A percentile compares a stretch with the other conserved stretches of the same genome.
phyloP scores from a whole-genome alignment of 306 rosid species.

The Malus sylvestris region DNA sequence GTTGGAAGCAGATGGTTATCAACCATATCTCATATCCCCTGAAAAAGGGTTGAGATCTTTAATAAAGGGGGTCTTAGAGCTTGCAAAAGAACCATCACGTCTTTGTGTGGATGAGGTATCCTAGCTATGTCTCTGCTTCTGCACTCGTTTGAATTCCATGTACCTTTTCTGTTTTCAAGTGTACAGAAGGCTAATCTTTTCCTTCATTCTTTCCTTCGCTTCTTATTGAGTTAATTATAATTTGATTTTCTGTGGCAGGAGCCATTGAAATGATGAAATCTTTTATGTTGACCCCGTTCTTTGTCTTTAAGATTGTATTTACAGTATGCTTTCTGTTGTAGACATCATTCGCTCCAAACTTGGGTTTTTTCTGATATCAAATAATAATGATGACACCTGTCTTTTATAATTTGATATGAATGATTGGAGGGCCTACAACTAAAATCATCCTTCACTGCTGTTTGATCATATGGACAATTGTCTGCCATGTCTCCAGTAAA shows the following conservation, averaged over 20 bases:
- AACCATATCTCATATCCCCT: conserved; percentile 97
- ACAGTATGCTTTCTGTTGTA: background rate
- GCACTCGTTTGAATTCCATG: background rate
- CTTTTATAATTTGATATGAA: too few relatives aligned
- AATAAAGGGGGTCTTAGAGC: conserved; percentile 94
- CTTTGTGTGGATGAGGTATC: conserved; percentile 97
- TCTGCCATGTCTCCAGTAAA: background rate
- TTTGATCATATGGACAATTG: background rate
- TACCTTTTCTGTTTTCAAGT: background rate
- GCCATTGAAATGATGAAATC: background rate
- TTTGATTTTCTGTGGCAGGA: background rate
- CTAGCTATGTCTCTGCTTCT: background rate
- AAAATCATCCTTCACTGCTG: background rate
- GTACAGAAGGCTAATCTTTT: background rate
- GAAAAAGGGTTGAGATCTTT: conserved; percentile 96
- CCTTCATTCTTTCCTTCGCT: too few relatives aligned
- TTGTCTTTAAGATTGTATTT: background rate
- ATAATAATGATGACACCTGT: too few relatives aligned
- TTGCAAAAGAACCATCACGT: conserved; percentile 94
- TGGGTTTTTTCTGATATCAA: background rate
- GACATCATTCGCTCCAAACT: background rate
- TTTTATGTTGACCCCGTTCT: background rate
- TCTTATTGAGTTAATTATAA: background rate
- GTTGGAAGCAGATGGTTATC: conserved; percentile 99
- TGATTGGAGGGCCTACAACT: background rate